These are phyloP conservation scores for Aethionema arabicum DNA, from an alignment of 345 rosid species.

Conservation along the genomic window DNA sequence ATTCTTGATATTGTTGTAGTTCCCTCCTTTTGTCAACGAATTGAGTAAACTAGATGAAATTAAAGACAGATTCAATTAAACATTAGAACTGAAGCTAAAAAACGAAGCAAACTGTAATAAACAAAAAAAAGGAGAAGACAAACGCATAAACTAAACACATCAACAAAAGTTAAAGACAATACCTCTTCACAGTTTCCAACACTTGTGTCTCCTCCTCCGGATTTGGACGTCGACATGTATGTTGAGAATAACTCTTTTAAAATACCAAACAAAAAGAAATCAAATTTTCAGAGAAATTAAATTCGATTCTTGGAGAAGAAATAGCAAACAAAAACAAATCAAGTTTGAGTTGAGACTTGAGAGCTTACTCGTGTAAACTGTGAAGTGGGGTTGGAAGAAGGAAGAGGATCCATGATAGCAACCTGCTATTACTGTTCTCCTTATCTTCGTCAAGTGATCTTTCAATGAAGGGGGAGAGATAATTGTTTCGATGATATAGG, in stretches of 20 bases:
- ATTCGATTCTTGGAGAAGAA: background rate
- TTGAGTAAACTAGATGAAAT: slow-evolving; percentile 21
- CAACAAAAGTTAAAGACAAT: background rate
- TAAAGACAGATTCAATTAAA: background rate
- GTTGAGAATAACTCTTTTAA: background rate
- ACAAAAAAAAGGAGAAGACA: no score
- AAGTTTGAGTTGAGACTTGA: background rate
- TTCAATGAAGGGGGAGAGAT: no score
- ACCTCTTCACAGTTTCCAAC: background rate
- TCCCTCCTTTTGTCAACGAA: slow-evolving; percentile 20
- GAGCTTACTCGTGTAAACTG: background rate
- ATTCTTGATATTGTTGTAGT: slow-evolving; percentile 29
- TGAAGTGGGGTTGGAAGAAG: background rate
- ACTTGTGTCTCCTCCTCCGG: background rate
- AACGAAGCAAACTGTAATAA: no score
- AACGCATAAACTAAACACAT: background rate
- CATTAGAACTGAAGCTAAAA: background rate
- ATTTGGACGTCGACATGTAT: background rate
- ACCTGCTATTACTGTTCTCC: no score
- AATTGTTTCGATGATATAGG: no score
- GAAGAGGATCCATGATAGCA: no score
- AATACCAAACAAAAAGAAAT: background rate
- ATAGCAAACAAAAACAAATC: no score
- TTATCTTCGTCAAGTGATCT: no score
- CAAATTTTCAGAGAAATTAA: background rate